Percentiles rank a stretch among this genome's conserved stretches.
These are phyloP conservation scores for Oryza australiensis DNA, from an alignment of 176 grass and related monocot species.

Conservation along the genomic window DNA sequence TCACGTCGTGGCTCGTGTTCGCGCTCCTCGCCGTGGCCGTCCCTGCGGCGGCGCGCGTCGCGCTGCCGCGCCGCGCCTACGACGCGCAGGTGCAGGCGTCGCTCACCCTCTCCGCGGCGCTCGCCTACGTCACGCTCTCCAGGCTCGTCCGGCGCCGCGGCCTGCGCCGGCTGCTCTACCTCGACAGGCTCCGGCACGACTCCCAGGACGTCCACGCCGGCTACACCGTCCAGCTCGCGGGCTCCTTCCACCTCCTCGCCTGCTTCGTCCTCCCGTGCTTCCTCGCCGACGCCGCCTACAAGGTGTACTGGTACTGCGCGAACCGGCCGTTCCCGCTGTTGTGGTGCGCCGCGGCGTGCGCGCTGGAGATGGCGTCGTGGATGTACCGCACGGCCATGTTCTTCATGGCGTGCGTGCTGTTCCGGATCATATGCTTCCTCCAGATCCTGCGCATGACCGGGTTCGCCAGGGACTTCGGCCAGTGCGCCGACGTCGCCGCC, in stretches of 20 bases:
- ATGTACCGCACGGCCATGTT: constrained; percentile 70
- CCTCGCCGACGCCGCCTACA: constrained; percentile 63
- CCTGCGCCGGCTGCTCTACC: constrained; percentile 75
- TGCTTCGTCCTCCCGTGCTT: constrained; percentile 64
- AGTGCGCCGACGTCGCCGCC: constrained; percentile 54
- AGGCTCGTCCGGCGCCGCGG: constrained; percentile 48
- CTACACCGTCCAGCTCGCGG: constrained; percentile 52
- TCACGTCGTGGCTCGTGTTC: constrained; percentile 45
- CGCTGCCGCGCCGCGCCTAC: constrained; percentile 51
- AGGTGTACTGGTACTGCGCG: constrained; percentile 60
- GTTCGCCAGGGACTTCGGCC: constrained; percentile 60
- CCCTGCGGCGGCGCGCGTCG: neutral
- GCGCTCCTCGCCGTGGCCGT: constrained; percentile 40
- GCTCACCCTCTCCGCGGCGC: constrained; percentile 46
- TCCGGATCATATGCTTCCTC: constrained; percentile 78
- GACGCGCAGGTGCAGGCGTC: constrained; percentile 71
- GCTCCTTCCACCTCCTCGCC: constrained; percentile 56
- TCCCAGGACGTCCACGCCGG: constrained; percentile 53
- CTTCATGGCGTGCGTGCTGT: constrained; percentile 73
- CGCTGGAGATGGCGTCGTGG: constrained; percentile 71
- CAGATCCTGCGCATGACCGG: constrained; percentile 83
- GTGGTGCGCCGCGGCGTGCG: constrained; percentile 48
- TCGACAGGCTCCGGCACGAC: constrained; percentile 61
- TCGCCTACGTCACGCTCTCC: constrained; percentile 60
- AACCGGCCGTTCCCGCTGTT: constrained; percentile 32